phyloP scores from a whole-genome alignment of 208 protist genomes.

The Vickermania ingenoplastis region DNA sequence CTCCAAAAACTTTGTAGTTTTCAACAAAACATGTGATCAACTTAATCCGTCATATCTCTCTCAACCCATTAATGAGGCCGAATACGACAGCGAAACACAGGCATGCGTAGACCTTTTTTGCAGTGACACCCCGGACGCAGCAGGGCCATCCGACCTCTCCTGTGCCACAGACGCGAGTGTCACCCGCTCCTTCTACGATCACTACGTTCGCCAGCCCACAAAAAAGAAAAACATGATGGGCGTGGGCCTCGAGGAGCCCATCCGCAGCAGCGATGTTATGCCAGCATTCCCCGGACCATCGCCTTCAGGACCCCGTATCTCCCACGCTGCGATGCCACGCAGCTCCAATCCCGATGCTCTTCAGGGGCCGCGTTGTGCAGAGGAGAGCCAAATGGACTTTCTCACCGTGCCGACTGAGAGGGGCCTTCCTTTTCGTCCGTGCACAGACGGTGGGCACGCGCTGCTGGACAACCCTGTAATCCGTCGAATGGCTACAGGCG shows the following conservation, averaged over 20 bases:
- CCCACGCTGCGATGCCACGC: no score
- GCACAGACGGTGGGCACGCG: not conserved
- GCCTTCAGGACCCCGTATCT: no score
- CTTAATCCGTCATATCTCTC: conserved; percentile 4
- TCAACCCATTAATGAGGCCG: conserved; percentile 10
- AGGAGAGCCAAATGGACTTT: not conserved
- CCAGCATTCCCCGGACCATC: no score
- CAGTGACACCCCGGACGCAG: not conserved
- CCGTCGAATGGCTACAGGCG: not conserved
- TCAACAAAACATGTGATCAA: conserved; percentile 8
- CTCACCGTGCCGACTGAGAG: not conserved
- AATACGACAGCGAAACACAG: conserved; percentile 15
- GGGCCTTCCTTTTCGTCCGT: not conserved
- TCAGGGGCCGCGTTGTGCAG: no score
- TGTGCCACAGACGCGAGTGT: not conserved
- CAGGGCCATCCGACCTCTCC: not conserved
- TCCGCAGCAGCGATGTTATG: no score
- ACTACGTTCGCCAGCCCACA: conserved; percentile 9
- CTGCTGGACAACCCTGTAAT: not conserved
- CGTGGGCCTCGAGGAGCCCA: not conserved
- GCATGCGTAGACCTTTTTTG: conserved; percentile 6
- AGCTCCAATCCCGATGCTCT: no score
- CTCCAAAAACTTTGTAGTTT: conserved; percentile 4
- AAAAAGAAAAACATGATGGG: conserved; percentile 6
- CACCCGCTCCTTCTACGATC: conserved; percentile 6